Evolutionary conservation across 805 yeast species (phyloP), one percentile per base, ranked within the genome.

Genomic region (Wickerhamiella nectarea): DNA sequence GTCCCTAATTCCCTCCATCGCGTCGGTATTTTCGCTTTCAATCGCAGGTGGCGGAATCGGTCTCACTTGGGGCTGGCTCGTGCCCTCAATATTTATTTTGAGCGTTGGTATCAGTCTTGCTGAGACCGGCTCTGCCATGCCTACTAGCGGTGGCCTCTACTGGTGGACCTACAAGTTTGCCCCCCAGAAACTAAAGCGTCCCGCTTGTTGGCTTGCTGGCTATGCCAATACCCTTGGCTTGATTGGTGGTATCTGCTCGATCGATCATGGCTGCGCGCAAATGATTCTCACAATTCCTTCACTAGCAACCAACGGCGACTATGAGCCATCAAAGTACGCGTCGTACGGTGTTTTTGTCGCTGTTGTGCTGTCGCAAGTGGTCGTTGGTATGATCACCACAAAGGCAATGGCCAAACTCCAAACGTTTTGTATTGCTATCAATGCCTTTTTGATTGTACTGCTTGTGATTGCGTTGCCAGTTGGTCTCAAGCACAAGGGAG

Each of bases 111-210:
- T 70, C 8, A 66, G 78, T 11, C 73, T 80, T 76, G 68, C 82
- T 2, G 80, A 77, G 52, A 59, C 78, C 52, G 82, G 80, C 1
- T 70, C 78, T 20, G 72, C 84, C 2, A 71, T 76, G 52, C 87
- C 89, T 26, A 79, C 87, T 0, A 74, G 81, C 18, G 87, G 87
- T 43, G 87, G 87, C 7, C 63, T 80, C 34, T 80, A 77, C 55
- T 76, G 73, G 60, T 76, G 80, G 77, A 74, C 82, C 2, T 74
- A 69, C 58, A 69, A 75, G 54, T 80, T 74, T 56, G 74, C 86
- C 19, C 85, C 84, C 2, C 70, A 67, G 42, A 52, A 56, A 9
- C 50, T 64, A 31, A 67, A 72, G 52, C 71, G 71, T 18, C 74
- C 77, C 0, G 59, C 76, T 26, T 72, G 79, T 38, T 79, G 71